Evolutionary conservation across 2,329 filamentous ascomycete species (phyloP).

Genomic region (Sphaerulina populicola): DNA sequence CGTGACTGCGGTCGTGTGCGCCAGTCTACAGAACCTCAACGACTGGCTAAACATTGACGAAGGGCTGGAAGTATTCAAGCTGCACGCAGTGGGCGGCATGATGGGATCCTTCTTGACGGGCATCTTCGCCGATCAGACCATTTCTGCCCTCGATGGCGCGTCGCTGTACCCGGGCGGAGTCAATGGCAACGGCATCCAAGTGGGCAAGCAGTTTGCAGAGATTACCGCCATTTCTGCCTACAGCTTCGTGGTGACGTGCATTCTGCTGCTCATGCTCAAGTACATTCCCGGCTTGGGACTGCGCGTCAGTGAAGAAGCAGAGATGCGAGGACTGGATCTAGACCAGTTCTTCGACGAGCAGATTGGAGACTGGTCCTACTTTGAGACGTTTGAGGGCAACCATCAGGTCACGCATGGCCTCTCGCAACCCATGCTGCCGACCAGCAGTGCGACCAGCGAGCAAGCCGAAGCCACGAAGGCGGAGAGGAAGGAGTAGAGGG

Average conservation of each 20-base stretch:
- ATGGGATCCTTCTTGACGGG: slow-evolving; percentile 51
- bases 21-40: slow-evolving; percentile 45
- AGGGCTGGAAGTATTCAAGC: slow-evolving; percentile 53
- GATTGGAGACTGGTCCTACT: slow-evolving; percentile 37
- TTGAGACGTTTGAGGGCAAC: slow-evolving; percentile 17
- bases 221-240: slow-evolving; percentile 48
- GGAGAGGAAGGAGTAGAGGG: slow-evolving; percentile 4
- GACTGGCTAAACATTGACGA: slow-evolving; percentile 50
- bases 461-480: slow-evolving; percentile 3
- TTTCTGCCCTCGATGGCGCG: slow-evolving; percentile 44
- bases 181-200: slow-evolving; percentile 49
- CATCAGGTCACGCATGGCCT: slow-evolving; percentile 24
- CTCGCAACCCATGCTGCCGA: slow-evolving; percentile 3
- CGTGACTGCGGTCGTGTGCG: slow-evolving; percentile 46
- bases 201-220: slow-evolving; percentile 50
- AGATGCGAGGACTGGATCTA: slow-evolving; percentile 48
- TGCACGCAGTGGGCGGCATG: slow-evolving; percentile 52
- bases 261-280: slow-evolving; percentile 47
- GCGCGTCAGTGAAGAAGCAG: slow-evolving; percentile 47
- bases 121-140: slow-evolving; percentile 46
- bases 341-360: slow-evolving; percentile 52
- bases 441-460: slow-evolving; percentile 13
- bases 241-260: slow-evolving; percentile 46
- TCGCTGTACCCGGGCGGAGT: slow-evolving; percentile 44
- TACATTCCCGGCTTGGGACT: slow-evolving; percentile 49